Evolutionary conservation across 78 protist species (phyloP).

Genomic region (Planoprotostelium fungivorum): DNA sequence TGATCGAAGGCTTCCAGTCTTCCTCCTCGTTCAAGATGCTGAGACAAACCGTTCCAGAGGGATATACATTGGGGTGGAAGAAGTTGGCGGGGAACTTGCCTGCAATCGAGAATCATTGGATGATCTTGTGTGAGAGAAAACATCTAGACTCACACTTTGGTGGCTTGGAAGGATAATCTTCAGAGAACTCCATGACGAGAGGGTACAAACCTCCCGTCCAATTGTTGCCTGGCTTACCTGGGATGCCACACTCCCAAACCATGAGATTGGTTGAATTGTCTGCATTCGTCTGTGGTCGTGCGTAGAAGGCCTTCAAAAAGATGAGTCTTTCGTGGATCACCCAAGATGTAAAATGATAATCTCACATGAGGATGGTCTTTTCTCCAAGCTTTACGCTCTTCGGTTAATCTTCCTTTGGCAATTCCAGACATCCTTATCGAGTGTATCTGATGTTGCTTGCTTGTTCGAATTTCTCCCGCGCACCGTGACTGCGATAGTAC

Average conservation of each 20-base stretch:
- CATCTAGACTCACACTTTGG: conserved; percentile 80
- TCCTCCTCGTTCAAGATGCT: conserved; percentile 91
- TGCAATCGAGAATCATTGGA: not conserved
- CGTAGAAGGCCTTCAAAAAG: conserved; percentile 63
- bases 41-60: conserved; percentile 96
- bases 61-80: conserved; percentile 82
- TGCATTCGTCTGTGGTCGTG: conserved; percentile 48
- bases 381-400: conserved; percentile 89
- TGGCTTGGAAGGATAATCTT: conserved; percentile 93
- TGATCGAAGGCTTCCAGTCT: conserved; percentile 94
- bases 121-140: not conserved
- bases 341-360: not conserved
- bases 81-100: conserved; percentile 66
- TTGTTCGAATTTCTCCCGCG: too few relatives aligned
- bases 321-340: not conserved
- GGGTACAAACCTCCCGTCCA: conserved; percentile 94
- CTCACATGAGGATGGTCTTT: conserved; percentile 87
- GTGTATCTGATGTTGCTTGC: too few relatives aligned
- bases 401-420: conserved; percentile 72
- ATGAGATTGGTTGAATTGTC: conserved; percentile 69
- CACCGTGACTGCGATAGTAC: too few relatives aligned
- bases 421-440: conserved; percentile 82
- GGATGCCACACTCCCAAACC: conserved; percentile 85
- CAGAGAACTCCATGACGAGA: conserved; percentile 81
- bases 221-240: conserved; percentile 78